Conservation (phyloP, 345 rosid species). For the Cardiospermum halicacabum region DNA sequence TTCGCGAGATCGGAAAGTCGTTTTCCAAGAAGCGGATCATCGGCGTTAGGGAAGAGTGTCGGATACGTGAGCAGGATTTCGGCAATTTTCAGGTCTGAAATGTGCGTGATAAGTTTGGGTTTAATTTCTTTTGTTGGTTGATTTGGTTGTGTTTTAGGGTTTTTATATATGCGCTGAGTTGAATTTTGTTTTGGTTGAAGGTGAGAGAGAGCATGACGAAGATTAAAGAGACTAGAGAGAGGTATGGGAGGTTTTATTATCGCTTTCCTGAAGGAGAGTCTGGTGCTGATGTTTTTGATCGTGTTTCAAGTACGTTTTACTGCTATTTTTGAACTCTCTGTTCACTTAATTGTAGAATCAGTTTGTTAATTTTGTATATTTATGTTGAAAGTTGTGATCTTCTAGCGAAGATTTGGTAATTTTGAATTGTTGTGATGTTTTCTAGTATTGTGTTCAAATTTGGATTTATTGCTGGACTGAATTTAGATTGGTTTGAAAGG, state of each 20-base stretch:
- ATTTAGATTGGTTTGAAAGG: too few species aligned
- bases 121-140: too few species aligned
- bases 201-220: constrained; percentile 72
- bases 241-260: constrained; percentile 80
- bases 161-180: not conserved
- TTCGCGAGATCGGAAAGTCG: constrained; percentile 84
- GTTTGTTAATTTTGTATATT: not conserved
- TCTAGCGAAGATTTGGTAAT: not conserved
- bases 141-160: too few species aligned
- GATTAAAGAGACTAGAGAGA: constrained; percentile 63
- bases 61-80: constrained; percentile 91
- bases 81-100: constrained; percentile 69
- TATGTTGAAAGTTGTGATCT: not conserved
- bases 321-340: not conserved
- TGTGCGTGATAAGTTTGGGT: too few species aligned
- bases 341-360: not conserved
- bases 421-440: too few species aligned
- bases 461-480: too few species aligned
- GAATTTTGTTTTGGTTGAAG: not conserved
- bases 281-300: constrained; percentile 96
- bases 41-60: constrained; percentile 93
- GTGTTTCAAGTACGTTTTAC: constrained; percentile 69
- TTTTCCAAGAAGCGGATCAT: constrained; percentile 65
- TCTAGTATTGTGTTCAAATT: too few species aligned
- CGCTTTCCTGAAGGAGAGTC: constrained; percentile 99